phyloP scores from a whole-genome alignment of 2,329 filamentous ascomycete species.

The Aschersonia sp. region DNA sequence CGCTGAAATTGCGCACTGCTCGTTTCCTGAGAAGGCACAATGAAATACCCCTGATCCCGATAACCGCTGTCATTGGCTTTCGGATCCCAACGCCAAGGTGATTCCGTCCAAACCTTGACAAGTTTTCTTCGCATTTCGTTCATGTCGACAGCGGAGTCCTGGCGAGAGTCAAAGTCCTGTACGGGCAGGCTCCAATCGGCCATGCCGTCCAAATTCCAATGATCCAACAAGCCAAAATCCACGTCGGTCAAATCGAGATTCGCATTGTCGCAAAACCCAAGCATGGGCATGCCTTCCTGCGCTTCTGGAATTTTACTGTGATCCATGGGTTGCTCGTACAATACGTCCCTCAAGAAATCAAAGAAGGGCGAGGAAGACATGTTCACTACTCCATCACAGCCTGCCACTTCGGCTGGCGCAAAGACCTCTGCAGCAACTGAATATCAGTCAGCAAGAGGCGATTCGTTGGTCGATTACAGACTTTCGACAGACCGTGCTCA shows the following conservation, averaged over 20 bases:
- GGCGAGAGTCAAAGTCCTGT: conserved; percentile 9
- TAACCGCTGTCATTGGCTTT: conserved; percentile 28
- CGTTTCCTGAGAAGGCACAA: conserved; percentile 24
- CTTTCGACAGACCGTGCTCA: conserved; percentile 8
- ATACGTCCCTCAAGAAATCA: conserved; percentile 34
- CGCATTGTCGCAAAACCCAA: conserved; percentile 35
- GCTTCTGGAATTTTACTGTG: conserved; percentile 18
- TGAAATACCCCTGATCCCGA: conserved; percentile 28
- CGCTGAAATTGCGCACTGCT: conserved; percentile 23
- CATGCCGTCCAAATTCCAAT: conserved; percentile 29
- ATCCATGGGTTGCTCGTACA: conserved; percentile 30
- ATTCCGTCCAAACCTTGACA: conserved; percentile 33
- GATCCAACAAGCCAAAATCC: conserved; percentile 34
- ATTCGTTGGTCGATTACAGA: neutral
- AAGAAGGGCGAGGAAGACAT: conserved; percentile 27
- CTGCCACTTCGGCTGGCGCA: neutral
- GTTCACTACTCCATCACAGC: conserved; percentile 8
- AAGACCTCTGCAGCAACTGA: neutral
- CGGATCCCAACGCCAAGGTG: conserved; percentile 35
- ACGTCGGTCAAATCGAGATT: conserved; percentile 36
- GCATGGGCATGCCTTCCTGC: conserved; percentile 25
- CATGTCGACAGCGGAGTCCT: conserved; percentile 26
- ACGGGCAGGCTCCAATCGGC: conserved; percentile 8
- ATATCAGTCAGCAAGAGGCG: too few relatives aligned
- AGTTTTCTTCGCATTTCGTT: conserved; percentile 30